Percentiles rank a stretch among this genome's conserved stretches.
phyloP scores from a whole-genome alignment of 345 rosid genomes.

The Brassica cretica region DNA sequence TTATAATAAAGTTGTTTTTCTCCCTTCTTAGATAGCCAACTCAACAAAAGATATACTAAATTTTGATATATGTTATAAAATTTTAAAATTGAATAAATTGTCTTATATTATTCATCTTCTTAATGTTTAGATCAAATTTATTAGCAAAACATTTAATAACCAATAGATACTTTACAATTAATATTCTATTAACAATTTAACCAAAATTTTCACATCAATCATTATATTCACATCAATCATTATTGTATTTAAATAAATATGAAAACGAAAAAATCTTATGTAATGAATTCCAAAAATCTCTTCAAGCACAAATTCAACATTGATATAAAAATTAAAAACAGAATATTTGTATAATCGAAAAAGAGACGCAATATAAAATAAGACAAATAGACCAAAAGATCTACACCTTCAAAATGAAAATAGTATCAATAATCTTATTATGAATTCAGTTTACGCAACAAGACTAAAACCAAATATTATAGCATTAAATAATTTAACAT shows the following conservation, averaged over 20 bases:
- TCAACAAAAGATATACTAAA: too few species aligned
- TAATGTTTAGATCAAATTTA: too few species aligned
- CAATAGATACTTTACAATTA: too few species aligned
- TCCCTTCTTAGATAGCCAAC: too few species aligned
- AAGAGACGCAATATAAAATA: background rate
- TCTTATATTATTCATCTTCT: too few species aligned
- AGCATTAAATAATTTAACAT: background rate
- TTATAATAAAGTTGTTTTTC: too few species aligned
- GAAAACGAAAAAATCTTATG: background rate
- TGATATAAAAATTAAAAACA: background rate
- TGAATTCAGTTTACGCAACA: background rate
- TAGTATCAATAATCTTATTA: background rate
- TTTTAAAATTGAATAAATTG: too few species aligned
- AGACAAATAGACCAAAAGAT: background rate
- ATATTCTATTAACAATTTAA: too few species aligned
- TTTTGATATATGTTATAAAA: too few species aligned
- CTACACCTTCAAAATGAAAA: background rate
- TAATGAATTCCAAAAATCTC: background rate
- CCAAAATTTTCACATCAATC: too few species aligned
- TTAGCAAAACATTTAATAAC: too few species aligned
- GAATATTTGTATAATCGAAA: background rate
- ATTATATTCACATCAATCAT: background rate
- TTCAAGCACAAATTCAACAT: background rate
- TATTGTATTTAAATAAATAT: background rate
- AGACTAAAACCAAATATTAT: background rate